Percentiles rank a stretch among this genome's conserved stretches.
Evolutionary conservation across 148 eudicot genomes (phyloP).

Genomic region (Tetragonia tetragonoides): DNA sequence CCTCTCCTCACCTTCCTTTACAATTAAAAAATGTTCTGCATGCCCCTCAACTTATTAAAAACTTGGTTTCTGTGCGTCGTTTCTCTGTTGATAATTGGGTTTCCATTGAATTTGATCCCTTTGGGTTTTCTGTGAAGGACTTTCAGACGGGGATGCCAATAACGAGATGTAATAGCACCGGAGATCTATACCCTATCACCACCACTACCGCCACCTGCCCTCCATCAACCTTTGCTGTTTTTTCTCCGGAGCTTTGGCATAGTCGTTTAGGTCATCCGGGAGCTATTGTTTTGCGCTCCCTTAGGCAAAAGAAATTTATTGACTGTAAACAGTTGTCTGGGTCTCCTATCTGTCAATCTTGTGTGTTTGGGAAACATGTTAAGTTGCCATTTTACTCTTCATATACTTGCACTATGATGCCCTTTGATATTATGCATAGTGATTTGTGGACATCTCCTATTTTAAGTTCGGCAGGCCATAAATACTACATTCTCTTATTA

Average conservation of each 20-base stretch:
- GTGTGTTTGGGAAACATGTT: neutral
- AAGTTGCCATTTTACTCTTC: neutral
- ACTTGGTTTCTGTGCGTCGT: neutral
- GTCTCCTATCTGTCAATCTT: neutral
- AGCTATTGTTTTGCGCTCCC: neutral
- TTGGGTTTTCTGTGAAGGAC: slow-evolving; percentile 4
- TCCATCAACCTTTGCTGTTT: neutral
- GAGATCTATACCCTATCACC: neutral
- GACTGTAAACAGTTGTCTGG: neutral
- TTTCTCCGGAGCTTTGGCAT: neutral
- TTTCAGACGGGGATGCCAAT: neutral
- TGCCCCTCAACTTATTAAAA: neutral
- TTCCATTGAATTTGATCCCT: neutral
- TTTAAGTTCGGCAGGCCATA: neutral
- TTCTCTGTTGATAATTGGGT: neutral
- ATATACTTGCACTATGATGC: neutral
- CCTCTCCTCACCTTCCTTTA: neutral
- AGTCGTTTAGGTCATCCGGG: neutral
- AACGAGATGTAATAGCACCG: neutral
- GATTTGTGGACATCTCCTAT: no score
- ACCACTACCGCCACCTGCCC: no score
- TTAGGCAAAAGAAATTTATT: neutral
- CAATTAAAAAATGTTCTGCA: neutral
- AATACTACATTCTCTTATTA: no score
- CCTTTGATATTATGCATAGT: neutral